Conservation (phyloP, 116 monocot species). For the Phalaenopsis hybrid region DNA sequence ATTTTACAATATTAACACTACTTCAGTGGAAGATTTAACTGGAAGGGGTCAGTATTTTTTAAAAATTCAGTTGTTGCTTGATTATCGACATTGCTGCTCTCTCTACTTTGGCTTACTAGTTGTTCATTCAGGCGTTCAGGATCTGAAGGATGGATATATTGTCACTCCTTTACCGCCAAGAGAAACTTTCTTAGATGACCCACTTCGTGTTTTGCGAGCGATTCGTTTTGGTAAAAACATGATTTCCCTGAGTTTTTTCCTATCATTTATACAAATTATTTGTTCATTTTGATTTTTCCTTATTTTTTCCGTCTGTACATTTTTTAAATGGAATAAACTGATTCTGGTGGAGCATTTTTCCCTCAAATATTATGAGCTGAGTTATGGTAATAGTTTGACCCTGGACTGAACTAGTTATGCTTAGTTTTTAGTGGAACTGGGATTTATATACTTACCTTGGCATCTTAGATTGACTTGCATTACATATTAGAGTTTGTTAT, state of each 20-base stretch:
- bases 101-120: constrained; percentile 1
- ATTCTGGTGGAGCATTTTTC: background rate
- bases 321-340: background rate
- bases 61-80: constrained; percentile 3
- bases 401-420: background rate
- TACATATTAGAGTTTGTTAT: no score
- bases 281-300: background rate
- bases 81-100: background rate
- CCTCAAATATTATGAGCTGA: no score
- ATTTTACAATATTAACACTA: constrained; percentile 86
- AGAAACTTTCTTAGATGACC: constrained; percentile 90
- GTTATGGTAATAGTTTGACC: background rate
- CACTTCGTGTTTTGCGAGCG: constrained; percentile 93
- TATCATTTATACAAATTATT: background rate
- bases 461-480: no score
- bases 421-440: background rate
- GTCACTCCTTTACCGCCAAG: constrained; percentile 89
- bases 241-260: background rate
- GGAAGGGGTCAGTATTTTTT: constrained; percentile 54
- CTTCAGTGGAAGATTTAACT: constrained; percentile 85
- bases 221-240: constrained; percentile 76
- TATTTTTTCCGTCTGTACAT: background rate
- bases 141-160: constrained; percentile 72
- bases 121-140: constrained; percentile 51
- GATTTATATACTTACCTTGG: background rate